These are phyloP conservation scores for Solanum chilense DNA, from an alignment of 257 asterid species.

Conservation along the genomic window DNA sequence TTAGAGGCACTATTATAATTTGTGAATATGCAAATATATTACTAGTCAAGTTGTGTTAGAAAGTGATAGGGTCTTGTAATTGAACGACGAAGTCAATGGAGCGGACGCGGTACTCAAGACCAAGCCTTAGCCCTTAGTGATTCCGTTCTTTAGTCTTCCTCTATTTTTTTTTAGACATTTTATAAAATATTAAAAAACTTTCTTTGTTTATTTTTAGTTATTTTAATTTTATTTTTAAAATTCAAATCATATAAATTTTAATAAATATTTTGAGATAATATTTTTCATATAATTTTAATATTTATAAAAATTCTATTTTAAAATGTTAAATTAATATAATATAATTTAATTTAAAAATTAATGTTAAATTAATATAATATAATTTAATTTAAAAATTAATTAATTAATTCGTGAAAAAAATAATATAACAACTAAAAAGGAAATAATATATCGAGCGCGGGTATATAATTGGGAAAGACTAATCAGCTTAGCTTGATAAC, in stretches of 20 bases:
- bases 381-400: neutral
- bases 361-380: neutral
- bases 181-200: neutral
- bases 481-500: neutral
- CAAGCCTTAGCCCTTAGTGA: neutral
- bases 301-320: neutral
- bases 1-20: neutral
- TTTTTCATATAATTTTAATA: neutral
- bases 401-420: neutral
- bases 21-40: neutral
- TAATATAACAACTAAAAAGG: neutral
- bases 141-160: neutral
- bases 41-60: neutral
- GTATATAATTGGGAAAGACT: neutral
- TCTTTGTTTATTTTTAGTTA: neutral
- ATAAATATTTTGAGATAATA: neutral
- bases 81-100: conserved; percentile 1
- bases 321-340: neutral
- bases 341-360: neutral
- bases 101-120: neutral
- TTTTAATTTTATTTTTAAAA: neutral
- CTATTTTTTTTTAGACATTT: neutral
- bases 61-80: neutral
- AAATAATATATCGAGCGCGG: rapidly evolving
- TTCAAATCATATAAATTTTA: neutral